Conservation (phyloP, 208 protist species). For the Trypanosoma theileri region DNA sequence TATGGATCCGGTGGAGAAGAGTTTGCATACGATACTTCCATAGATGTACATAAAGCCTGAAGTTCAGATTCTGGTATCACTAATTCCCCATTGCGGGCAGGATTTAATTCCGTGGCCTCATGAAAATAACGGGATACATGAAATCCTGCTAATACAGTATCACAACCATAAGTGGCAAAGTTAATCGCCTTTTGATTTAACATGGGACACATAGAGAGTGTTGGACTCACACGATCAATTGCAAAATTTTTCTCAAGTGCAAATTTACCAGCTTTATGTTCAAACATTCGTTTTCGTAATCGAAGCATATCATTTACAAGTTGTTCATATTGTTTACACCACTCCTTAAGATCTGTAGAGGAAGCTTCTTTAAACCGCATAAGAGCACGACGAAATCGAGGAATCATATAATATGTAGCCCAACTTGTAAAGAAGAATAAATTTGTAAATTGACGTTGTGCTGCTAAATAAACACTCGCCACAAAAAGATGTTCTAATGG, state of each 20-base stretch:
- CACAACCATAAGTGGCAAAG: conserved; percentile 81
- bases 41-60: conserved; percentile 60
- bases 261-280: conserved; percentile 82
- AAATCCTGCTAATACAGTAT: conserved; percentile 76
- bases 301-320: conserved; percentile 78
- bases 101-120: conserved; percentile 89
- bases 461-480: conserved; percentile 71
- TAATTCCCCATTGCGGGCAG: conserved; percentile 74
- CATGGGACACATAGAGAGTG: conserved; percentile 78
- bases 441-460: conserved; percentile 86
- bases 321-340: conserved; percentile 87
- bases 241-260: conserved; percentile 54
- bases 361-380: conserved; percentile 83
- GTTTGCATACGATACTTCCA: conserved; percentile 74
- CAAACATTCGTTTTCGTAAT: conserved; percentile 83
- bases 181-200: conserved; percentile 90
- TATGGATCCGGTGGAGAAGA: conserved; percentile 81
- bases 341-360: conserved; percentile 84
- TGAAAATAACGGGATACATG: conserved; percentile 89
- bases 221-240: conserved; percentile 74
- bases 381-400: conserved; percentile 67
- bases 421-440: conserved; percentile 82
- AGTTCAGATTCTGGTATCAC: conserved; percentile 61
- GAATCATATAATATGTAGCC: conserved; percentile 73
- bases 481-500: conserved; percentile 82